Conservation (phyloP, 164 flowering plant species). For the Pachysandra terminalis region DNA sequence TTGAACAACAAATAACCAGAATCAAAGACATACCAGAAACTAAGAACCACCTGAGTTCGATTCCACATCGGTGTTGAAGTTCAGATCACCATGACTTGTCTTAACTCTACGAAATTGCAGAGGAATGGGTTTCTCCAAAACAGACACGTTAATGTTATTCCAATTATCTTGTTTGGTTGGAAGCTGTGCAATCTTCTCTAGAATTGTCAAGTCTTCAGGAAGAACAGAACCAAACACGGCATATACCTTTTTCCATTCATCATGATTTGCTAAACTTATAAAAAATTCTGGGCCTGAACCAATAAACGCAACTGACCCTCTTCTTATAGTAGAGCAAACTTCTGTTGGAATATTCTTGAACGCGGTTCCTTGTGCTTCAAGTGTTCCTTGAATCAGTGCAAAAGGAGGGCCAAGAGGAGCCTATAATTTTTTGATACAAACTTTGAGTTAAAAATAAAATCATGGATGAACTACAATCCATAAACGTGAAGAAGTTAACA, state of each 20-base stretch:
- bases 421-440: constrained; percentile 28
- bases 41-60: constrained; percentile 9
- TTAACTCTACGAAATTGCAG: constrained; percentile 45
- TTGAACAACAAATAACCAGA: background rate
- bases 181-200: constrained; percentile 69
- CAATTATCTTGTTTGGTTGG: constrained; percentile 65
- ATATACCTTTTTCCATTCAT: constrained; percentile 72
- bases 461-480: too few species aligned
- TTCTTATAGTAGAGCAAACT: constrained; percentile 54
- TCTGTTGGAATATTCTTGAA: constrained; percentile 57
- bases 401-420: constrained; percentile 88
- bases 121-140: constrained; percentile 62
- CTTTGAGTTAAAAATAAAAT: too few species aligned
- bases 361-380: constrained; percentile 55
- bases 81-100: constrained; percentile 22
- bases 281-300: constrained; percentile 93
- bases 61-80: constrained; percentile 1
- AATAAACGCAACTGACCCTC: constrained; percentile 97
- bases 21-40: constrained; percentile 2
- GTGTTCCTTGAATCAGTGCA: constrained; percentile 90
- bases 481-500: too few species aligned
- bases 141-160: constrained; percentile 62
- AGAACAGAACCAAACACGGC: constrained; percentile 82
- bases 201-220: constrained; percentile 80
- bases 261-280: constrained; percentile 83